A percentile compares a stretch with the other conserved stretches of the same genome.
Evolutionary conservation across 78 protist genomes (phyloP).

Genomic region (Cavenderia fasciculata): DNA sequence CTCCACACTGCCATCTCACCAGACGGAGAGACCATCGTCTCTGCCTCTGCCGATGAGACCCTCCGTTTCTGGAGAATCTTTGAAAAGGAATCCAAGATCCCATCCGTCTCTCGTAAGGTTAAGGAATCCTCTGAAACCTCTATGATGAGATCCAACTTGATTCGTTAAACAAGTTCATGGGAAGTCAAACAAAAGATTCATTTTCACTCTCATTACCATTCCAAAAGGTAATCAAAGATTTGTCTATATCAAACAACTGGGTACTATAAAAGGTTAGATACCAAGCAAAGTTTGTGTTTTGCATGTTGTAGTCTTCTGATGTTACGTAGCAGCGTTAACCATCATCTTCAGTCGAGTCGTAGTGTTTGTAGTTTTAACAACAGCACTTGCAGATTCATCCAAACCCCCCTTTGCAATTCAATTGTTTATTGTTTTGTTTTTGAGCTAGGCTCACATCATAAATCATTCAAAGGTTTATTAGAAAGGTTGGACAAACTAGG

Average conservation of each 20-base stretch:
- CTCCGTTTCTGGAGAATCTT: slow-evolving; percentile 99
- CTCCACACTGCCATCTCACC: slow-evolving; percentile 98
- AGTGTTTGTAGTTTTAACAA: too few relatives aligned
- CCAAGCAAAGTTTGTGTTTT: background rate
- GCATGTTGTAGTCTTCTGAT: too few relatives aligned
- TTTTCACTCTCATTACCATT: background rate
- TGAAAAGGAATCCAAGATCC: slow-evolving; percentile 76
- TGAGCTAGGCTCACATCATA: too few relatives aligned
- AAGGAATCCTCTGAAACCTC: slow-evolving; percentile 48
- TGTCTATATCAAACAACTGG: background rate
- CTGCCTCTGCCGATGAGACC: slow-evolving; percentile 99
- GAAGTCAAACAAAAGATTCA: background rate
- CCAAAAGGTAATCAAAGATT: background rate
- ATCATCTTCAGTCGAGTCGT: too few relatives aligned
- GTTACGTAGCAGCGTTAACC: too few relatives aligned
- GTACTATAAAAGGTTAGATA: background rate
- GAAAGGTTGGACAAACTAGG: too few relatives aligned
- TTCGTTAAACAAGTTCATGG: slow-evolving; percentile 38
- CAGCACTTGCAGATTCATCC: too few relatives aligned
- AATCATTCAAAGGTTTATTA: too few relatives aligned
- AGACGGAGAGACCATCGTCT: slow-evolving; percentile 95
- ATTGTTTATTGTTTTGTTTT: too few relatives aligned
- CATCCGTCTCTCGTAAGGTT: slow-evolving; percentile 23
- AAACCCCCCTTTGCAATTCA: too few relatives aligned
- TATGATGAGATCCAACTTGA: slow-evolving; percentile 54